Evolutionary conservation across 1,139 yeast species (phyloP).

Genomic region (Debaryomycetaceae sp.): DNA sequence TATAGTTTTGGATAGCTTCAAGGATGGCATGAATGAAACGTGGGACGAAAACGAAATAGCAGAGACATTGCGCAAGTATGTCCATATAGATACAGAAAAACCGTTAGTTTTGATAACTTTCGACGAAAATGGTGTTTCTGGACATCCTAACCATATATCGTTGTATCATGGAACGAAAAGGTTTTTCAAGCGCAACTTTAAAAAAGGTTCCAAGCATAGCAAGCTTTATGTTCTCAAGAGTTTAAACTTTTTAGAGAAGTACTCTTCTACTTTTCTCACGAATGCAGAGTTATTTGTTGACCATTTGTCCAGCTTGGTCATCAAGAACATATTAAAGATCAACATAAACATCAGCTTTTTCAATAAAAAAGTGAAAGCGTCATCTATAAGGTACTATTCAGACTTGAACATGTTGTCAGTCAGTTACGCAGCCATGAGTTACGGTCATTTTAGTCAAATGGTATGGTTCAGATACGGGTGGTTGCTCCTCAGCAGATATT

Average conservation of each 20-base stretch:
- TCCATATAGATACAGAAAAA: conserved; percentile 16
- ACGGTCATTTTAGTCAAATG: conserved; percentile 87
- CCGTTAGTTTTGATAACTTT: conserved; percentile 64
- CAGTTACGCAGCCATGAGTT: conserved; percentile 72
- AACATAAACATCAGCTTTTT: conserved; percentile 43
- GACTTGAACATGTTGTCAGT: conserved; percentile 58
- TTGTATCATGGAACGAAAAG: conserved; percentile 53
- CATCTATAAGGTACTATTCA: conserved; percentile 42
- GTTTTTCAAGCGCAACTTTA: conserved; percentile 19
- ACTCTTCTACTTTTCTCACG: conserved; percentile 48
- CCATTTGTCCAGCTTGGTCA: conserved; percentile 27
- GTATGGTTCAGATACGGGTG: conserved; percentile 95
- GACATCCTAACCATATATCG: conserved; percentile 82
- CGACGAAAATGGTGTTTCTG: conserved; percentile 78
- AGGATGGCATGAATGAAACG: conserved; percentile 67
- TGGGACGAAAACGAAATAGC: conserved; percentile 59
- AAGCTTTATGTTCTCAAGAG: conserved; percentile 41
- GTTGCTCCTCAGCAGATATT: conserved; percentile 72
- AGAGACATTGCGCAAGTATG: conserved; percentile 17
- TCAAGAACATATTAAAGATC: conserved; percentile 32
- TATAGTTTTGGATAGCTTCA: conserved; percentile 46
- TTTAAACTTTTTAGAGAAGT: conserved; percentile 48
- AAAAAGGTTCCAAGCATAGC: conserved; percentile 11
- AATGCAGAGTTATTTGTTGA: conserved; percentile 42
- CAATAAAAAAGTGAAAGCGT: conserved; percentile 17